Evolutionary conservation across 2,329 filamentous ascomycete species (phyloP).

Genomic region (Xylaria sp.): DNA sequence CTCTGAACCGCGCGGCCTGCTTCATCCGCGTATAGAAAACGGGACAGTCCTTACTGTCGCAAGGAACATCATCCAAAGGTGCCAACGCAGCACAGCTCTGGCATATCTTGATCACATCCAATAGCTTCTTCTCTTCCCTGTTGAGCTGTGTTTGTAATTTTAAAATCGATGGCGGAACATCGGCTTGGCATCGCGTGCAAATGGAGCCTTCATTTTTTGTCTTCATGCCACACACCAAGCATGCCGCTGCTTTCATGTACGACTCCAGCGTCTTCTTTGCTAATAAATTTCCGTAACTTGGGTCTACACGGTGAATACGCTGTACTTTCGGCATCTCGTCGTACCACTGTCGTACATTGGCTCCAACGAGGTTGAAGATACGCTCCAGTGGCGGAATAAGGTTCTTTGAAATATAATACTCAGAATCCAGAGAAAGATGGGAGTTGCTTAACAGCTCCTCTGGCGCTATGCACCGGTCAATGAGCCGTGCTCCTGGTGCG

Average conservation of each 20-base stretch:
- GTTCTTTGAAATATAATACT: conserved; percentile 98
- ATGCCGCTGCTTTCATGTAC: conserved; percentile 87
- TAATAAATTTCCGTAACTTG: conserved; percentile 47
- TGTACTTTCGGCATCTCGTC: conserved; percentile 96
- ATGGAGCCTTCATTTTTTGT: conserved; percentile 57
- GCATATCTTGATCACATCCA: conserved; percentile 77
- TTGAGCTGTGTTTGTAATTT: conserved; percentile 71
- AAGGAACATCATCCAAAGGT: conserved; percentile 80
- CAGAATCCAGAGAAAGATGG: conserved; percentile 84
- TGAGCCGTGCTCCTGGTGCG: conserved; percentile 83
- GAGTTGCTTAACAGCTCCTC: conserved; percentile 82
- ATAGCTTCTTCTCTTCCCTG: conserved; percentile 70
- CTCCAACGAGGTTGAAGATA: conserved; percentile 96
- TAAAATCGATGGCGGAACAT: conserved; percentile 70
- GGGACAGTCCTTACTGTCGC: conserved; percentile 91
- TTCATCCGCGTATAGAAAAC: conserved; percentile 85
- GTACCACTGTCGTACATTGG: conserved; percentile 90
- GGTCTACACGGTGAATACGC: conserved; percentile 73
- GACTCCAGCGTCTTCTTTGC: conserved; percentile 83
- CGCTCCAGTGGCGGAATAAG: conserved; percentile 93
- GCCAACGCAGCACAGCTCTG: conserved; percentile 80
- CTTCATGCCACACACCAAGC: conserved; percentile 77
- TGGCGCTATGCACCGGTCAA: conserved; percentile 90
- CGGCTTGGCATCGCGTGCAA: conserved; percentile 67
- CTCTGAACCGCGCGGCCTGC: conserved; percentile 62